Evolutionary conservation across 2,329 filamentous ascomycete genomes (phyloP), one percentile per base, ranked within the genome.

Genomic region (Microcera coccophila): DNA sequence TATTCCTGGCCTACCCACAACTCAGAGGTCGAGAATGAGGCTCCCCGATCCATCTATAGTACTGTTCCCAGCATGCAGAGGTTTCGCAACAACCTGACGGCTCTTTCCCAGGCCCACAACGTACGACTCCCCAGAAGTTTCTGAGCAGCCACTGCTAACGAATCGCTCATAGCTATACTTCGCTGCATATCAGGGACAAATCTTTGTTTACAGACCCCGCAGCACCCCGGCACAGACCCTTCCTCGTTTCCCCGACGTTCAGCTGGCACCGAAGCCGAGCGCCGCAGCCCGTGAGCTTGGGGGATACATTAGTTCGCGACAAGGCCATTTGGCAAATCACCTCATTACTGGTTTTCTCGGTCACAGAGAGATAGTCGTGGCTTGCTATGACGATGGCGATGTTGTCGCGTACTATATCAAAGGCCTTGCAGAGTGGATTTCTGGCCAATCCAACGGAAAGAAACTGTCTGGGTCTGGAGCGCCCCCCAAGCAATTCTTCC

Each of bases 361-460:
- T 0, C 66, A 74, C 5, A 70, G 85, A 38, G 87, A 93, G 62
- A 76, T 90, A 21, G 53, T 91, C 4, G 62, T 88, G 4, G 67
- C 82, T 33, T 76, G 73, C 26, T 87, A 79, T 44, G 87, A 91
- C 53, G 85, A 89, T 48, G 87, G 87, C 5, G 87, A 91, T 58
- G 76, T 90, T 3, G 69, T 81, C 36, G 84, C 78, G 5, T 90
- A 86, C 62, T 81, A 85, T 57, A 84, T 81, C 1, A 72, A 73
- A 36, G 67, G 64, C 5, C 71, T 81, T 42, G 67, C 63, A 21
- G 66, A 70, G 11, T 70, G 67, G 29, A 63, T 83, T 29, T 62
- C 66, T 8, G 37, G 34, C 38, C 44, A 41, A 7, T 35, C 44
- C 33, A 33, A 44, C n/a, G 38, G 34, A 11, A 10, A 47, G n/a